These are phyloP conservation scores for Fusarium drepaniforme DNA, from an alignment of 2,329 filamentous ascomycete genomes.

Conservation along the genomic window DNA sequence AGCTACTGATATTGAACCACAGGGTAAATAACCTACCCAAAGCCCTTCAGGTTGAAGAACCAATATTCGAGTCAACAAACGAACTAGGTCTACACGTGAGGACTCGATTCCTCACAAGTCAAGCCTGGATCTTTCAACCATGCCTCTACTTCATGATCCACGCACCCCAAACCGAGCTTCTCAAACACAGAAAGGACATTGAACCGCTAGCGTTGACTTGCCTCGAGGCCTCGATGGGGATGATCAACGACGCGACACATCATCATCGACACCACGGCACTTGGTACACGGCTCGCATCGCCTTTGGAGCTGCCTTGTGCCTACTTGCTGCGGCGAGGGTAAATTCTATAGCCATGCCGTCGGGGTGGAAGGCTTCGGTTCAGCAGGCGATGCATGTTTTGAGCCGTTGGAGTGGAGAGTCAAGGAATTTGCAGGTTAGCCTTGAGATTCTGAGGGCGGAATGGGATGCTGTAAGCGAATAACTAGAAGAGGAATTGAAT, in stretches of 20 bases:
- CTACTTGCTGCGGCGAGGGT: neutral
- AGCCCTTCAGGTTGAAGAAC: neutral
- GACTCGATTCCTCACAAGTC: neutral
- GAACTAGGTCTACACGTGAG: neutral
- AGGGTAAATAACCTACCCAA: neutral
- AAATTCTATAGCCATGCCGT: neutral
- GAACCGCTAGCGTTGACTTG: neutral
- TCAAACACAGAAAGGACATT: neutral
- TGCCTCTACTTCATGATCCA: constrained; percentile 1
- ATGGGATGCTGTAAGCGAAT: neutral
- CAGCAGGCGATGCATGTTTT: neutral
- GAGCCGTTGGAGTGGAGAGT: neutral
- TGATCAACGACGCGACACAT: neutral
- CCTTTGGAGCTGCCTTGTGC: neutral
- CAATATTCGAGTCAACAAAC: neutral
- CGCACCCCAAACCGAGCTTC: neutral
- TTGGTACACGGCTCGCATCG: neutral
- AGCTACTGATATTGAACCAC: neutral
- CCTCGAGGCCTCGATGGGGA: neutral
- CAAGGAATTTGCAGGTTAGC: neutral
- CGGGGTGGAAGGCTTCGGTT: neutral
- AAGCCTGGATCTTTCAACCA: neutral
- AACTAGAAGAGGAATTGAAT: neutral
- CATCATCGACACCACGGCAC: constrained; percentile 5
- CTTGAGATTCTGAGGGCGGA: neutral